These are phyloP conservation scores for Tylopilus intermedius DNA, from an alignment of 768 basidiomycete genomes.

Conservation along the genomic window DNA sequence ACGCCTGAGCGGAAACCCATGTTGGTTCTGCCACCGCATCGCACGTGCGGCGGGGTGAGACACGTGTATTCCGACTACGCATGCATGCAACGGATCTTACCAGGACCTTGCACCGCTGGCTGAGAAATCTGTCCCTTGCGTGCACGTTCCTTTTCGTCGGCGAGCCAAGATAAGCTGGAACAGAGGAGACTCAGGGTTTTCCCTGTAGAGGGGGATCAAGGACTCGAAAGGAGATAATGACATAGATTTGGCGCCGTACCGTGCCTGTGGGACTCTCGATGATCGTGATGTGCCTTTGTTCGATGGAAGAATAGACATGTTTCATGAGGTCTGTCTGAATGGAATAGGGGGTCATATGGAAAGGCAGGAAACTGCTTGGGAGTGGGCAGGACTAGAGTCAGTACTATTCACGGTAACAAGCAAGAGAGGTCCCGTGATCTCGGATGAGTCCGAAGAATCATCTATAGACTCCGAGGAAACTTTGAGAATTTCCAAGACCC, in stretches of 20 bases:
- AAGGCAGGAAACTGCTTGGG: constrained; percentile 72
- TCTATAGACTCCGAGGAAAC: not conserved
- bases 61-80: constrained; percentile 18
- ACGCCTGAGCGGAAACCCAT: constrained; percentile 74
- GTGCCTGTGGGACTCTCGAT: constrained; percentile 90
- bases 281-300: constrained; percentile 69
- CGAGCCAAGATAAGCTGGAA: constrained; percentile 69
- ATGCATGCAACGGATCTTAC: constrained; percentile 12
- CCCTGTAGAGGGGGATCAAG: constrained; percentile 46
- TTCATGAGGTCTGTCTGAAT: constrained; percentile 88
- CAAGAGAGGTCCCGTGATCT: constrained; percentile 11
- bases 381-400: constrained; percentile 42
- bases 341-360: constrained; percentile 75
- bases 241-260: constrained; percentile 36
- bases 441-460: not conserved
- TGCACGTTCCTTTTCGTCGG: constrained; percentile 64
- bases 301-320: constrained; percentile 77
- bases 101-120: constrained; percentile 20
- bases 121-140: constrained; percentile 57
- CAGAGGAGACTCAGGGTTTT: constrained; percentile 77
- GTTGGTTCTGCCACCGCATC: constrained; percentile 43
- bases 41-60: constrained; percentile 6
- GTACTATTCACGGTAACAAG: not conserved
- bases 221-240: not conserved
- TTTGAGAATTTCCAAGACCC: constrained; percentile 6